These are phyloP conservation scores for Bidens hawaiensis DNA, from an alignment of 140 eudicot genomes.

Conservation along the genomic window DNA sequence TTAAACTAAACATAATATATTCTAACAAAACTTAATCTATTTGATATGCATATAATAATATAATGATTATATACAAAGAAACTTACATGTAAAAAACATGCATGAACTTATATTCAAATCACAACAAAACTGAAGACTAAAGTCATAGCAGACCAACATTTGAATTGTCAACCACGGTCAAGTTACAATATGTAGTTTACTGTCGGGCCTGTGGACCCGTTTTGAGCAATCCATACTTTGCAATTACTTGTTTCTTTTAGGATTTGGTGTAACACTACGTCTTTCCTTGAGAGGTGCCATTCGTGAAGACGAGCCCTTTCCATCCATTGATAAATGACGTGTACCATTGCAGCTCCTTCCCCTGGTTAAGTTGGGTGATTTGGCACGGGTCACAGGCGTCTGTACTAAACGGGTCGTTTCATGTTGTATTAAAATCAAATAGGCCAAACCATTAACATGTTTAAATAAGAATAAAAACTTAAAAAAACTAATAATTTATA, in stretches of 20 bases:
- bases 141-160: background rate
- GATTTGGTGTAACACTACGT: slow-evolving; percentile 31
- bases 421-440: background rate
- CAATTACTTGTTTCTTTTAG: slow-evolving; percentile 21
- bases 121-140: background rate
- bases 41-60: too few relatives aligned
- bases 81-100: background rate
- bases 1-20: too few relatives aligned
- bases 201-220: background rate
- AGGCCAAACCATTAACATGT: background rate
- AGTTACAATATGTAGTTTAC: background rate
- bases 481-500: too few relatives aligned
- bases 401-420: slow-evolving; percentile 12
- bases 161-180: background rate
- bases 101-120: background rate
- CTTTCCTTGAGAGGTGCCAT: slow-evolving; percentile 45
- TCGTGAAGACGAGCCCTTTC: slow-evolving; percentile 32
- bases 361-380: slow-evolving; percentile 65
- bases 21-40: too few relatives aligned
- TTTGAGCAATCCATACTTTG: slow-evolving; percentile 1
- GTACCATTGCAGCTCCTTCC: slow-evolving; percentile 68
- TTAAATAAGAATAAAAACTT: background rate
- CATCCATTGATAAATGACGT: slow-evolving; percentile 23
- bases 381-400: slow-evolving; percentile 75
- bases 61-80: background rate